Percentiles rank a stretch among this genome's conserved stretches.
Conservation (phyloP, 1,284 basidiomycete genomes). For the Puccinia coronata region DNA sequence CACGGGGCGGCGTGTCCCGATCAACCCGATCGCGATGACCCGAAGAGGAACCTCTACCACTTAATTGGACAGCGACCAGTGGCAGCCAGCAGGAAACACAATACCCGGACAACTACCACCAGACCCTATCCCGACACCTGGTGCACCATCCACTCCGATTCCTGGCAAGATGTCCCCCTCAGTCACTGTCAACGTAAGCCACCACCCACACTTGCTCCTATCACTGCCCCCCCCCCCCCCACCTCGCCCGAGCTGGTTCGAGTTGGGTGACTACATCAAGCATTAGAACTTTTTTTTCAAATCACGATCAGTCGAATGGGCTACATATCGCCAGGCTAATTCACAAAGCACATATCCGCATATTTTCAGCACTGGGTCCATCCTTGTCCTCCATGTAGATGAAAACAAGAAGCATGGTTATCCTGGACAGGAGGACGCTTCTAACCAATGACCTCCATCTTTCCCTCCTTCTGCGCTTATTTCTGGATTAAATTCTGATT, state of each 20-base stretch:
- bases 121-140: not conserved
- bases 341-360: too few relatives aligned
- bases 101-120: not conserved
- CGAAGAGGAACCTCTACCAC: too few relatives aligned
- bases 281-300: not conserved
- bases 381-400: too few relatives aligned
- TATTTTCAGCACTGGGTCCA: too few relatives aligned
- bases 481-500: too few relatives aligned
- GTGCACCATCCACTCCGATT: too few relatives aligned
- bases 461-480: not conserved
- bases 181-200: slow-evolving; percentile 42
- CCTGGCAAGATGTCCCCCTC: slow-evolving; percentile 39
- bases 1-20: not conserved
- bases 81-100: too few relatives aligned
- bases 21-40: not conserved
- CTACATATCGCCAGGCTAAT: too few relatives aligned
- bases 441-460: not conserved
- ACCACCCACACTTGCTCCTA: not conserved
- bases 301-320: too few relatives aligned
- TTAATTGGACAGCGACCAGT: too few relatives aligned
- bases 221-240: too few relatives aligned
- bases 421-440: not conserved
- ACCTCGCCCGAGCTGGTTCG: not conserved
- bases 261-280: not conserved
- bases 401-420: not conserved